Base-by-base conservation (phyloP, 2,329 filamentous ascomycete species). In the Nothophaeocryptopus gaeumannii region DNA sequence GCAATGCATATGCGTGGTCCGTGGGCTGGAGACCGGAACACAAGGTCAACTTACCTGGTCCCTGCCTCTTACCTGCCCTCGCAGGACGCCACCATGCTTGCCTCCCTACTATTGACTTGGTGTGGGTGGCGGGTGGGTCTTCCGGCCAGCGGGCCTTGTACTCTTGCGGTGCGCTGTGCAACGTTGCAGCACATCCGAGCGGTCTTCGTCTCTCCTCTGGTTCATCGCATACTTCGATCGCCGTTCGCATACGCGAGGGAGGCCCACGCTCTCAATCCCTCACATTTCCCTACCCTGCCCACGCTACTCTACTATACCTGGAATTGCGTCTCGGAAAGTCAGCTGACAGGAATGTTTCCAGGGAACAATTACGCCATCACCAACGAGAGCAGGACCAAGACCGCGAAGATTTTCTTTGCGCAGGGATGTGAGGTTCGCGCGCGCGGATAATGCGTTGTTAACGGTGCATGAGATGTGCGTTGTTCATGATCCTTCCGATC, bases 301-400 rank as follows among this genome's bases (percentile, higher is more conserved):
- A 26, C 20, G 20, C 20, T 26, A 26, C 7, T 26, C 4, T 26
- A 26, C 20, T 26, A 26, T 7, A 26, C 20, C 20, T 26, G 20
- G 20, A 7, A 26, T 26, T 26, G 20, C 20, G 20, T 26, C 20
- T 26, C 20, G 20, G 20, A 20, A 37, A 13, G 26, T 43, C 13
- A 32, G 42, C 53, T 55, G 39, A 48, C 37, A 26, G n/a, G 11
- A 43, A 48, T 26, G 30, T 36, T 16, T 53, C 31, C 57, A 96
- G 92, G 92, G 44, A 97, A 97, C 66, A 87, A 89, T 62, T 99
- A 99, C 71, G 88, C 86, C 65, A 96, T 99, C 63, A 78, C 79
- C 47, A 99, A 97, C 69, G 83, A 89, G 49, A 83, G 84, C 62
- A 50, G 54, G 78, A 85, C 55, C 75, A 78, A 53, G 79, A 55